Percentiles rank a stretch among this genome's conserved stretches.
Evolutionary conservation across 352 stramenopile genomes (phyloP).

Genomic region (Phytopythium cucurbitacearum): DNA sequence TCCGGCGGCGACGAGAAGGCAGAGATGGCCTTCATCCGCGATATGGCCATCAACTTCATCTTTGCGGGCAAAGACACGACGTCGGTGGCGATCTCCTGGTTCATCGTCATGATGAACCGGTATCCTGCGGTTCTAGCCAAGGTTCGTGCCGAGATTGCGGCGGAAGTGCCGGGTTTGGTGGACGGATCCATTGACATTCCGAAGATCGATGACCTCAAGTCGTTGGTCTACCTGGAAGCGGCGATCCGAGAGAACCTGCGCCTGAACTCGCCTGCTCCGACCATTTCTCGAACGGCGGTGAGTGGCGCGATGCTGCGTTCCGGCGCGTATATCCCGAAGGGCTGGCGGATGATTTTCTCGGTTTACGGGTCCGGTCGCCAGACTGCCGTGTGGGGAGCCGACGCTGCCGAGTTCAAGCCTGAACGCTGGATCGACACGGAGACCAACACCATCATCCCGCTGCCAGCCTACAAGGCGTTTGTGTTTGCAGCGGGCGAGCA

Average conservation of each 20-base stretch:
- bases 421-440: slow-evolving; percentile 50
- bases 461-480: slow-evolving; percentile 15
- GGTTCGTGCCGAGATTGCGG: slow-evolving; percentile 34
- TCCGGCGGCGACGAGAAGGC: slow-evolving; percentile 8
- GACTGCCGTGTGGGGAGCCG: slow-evolving; percentile 17
- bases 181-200: slow-evolving; percentile 4
- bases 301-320: no score
- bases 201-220: slow-evolving; percentile 27
- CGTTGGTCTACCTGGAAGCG: slow-evolving; percentile 39
- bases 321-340: no score
- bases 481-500: slow-evolving; percentile 46
- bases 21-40: slow-evolving; percentile 32
- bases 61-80: slow-evolving; percentile 78
- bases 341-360: no score
- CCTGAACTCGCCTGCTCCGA: slow-evolving; percentile 35
- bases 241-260: slow-evolving; percentile 44
- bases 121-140: slow-evolving; percentile 32
- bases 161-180: neutral
- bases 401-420: slow-evolving; percentile 46
- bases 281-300: neutral
- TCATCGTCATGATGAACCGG: slow-evolving; percentile 67
- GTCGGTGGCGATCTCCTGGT: slow-evolving; percentile 65
- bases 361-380: no score
- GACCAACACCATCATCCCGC: slow-evolving; percentile 13
- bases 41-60: slow-evolving; percentile 78